A percentile compares a stretch with the other conserved stretches of the same genome.
Evolutionary conservation across 1,284 basidiomycete genomes (phyloP).

Genomic region (Pisolithus thermaeus): DNA sequence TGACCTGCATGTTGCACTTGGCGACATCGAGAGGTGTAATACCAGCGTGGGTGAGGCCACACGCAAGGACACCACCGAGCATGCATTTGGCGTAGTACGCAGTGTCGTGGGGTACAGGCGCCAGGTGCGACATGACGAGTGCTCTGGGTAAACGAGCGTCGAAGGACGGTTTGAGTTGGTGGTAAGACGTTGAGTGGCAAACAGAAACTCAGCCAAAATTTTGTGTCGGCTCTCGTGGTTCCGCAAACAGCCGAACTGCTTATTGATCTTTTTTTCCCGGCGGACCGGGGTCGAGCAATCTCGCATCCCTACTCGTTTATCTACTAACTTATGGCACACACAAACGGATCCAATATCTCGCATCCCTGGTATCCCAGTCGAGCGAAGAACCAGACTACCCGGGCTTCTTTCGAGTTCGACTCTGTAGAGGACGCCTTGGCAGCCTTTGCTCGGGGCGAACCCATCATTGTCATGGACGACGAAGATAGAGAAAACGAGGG

Average conservation of each 20-base stretch:
- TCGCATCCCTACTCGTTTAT: not conserved
- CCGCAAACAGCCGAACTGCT: conserved; percentile 15
- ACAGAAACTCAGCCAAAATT: conserved; percentile 3
- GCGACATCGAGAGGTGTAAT: conserved; percentile 92
- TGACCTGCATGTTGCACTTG: conserved; percentile 97
- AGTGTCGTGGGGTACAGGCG: conserved; percentile 63
- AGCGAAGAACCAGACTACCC: conserved; percentile 5
- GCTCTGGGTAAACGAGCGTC: not conserved
- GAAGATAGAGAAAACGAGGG: conserved; percentile 93
- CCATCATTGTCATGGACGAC: conserved; percentile 95
- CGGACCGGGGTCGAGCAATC: not conserved
- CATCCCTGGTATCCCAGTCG: conserved; percentile 17
- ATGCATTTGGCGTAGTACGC: conserved; percentile 75
- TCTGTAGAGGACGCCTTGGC: conserved; percentile 74
- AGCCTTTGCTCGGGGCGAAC: conserved; percentile 79
- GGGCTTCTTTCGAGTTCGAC: conserved; percentile 53
- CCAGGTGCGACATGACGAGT: conserved; percentile 23
- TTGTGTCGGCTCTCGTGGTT: conserved; percentile 6
- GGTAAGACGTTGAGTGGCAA: not conserved
- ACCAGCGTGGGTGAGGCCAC: conserved; percentile 91
- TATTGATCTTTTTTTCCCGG: not conserved
- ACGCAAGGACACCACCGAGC: conserved; percentile 89
- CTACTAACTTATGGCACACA: not conserved
- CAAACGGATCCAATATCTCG: not conserved
- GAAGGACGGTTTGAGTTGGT: conserved; percentile 3